These are phyloP conservation scores for Coemansia sp. DNA, from an alignment of 192 early-diverging fungal species.

Conservation along the genomic window DNA sequence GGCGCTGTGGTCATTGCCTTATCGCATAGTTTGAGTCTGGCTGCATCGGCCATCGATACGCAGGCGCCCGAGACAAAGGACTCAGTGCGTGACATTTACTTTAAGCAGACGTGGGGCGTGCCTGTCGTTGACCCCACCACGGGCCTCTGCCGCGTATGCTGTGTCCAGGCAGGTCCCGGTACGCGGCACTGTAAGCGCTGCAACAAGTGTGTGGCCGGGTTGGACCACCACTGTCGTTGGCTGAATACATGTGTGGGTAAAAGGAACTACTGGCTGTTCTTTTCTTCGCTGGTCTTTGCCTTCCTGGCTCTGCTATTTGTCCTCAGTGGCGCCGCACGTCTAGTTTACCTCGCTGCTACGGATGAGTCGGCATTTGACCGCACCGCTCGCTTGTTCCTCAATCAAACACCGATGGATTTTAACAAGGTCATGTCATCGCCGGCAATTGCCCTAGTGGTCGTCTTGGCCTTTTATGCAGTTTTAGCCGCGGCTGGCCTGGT, in stretches of 20 bases:
- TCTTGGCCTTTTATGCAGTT: conserved; percentile 29
- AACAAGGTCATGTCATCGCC: background rate
- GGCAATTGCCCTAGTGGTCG: background rate
- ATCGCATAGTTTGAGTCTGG: conserved; percentile 24
- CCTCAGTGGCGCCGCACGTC: background rate
- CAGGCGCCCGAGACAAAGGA: conserved; percentile 16
- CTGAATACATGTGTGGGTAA: conserved; percentile 46
- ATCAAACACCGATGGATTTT: background rate
- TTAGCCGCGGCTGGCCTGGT: conserved; percentile 4
- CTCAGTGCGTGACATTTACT: conserved; percentile 28
- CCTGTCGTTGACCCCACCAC: conserved; percentile 37
- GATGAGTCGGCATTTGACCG: conserved; percentile 12
- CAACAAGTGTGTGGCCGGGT: conserved; percentile 51
- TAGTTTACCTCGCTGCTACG: conserved; percentile 35
- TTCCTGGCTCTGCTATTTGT: conserved; percentile 20
- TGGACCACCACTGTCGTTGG: conserved; percentile 40
- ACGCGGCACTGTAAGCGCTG: conserved; percentile 60
- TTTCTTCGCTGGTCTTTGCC: conserved; percentile 22
- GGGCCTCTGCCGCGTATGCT: conserved; percentile 47
- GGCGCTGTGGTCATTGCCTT: background rate
- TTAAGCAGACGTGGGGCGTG: conserved; percentile 36
- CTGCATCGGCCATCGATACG: conserved; percentile 29
- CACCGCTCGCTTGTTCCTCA: background rate
- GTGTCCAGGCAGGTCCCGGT: conserved; percentile 1
- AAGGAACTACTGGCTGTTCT: conserved; percentile 39